phyloP scores from a whole-genome alignment of 176 grass and related monocot species.

The Carex littledalei region DNA sequence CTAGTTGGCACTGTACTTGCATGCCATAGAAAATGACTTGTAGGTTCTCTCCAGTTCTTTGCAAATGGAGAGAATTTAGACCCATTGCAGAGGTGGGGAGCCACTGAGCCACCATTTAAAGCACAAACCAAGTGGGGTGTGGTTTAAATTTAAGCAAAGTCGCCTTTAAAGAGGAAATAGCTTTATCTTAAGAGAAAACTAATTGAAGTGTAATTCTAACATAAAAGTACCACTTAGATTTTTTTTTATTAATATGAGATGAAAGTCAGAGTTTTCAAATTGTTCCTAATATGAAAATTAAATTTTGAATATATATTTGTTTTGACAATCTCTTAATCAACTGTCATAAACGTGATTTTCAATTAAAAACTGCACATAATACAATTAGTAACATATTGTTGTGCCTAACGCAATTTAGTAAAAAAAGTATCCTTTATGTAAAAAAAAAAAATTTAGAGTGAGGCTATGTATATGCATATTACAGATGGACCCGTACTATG shows the following conservation, averaged over 20 bases:
- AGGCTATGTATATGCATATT: too few species aligned
- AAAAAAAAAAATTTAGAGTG: too few species aligned
- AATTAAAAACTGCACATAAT: too few species aligned
- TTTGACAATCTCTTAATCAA: too few species aligned
- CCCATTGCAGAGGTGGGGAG: neutral
- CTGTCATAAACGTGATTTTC: too few species aligned
- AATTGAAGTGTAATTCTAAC: slow-evolving; percentile 1
- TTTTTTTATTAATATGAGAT: neutral
- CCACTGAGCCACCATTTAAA: slow-evolving; percentile 1
- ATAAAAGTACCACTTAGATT: neutral
- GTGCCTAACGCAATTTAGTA: too few species aligned
- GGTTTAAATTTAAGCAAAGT: slow-evolving; percentile 13
- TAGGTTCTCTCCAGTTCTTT: neutral
- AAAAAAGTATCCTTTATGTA: too few species aligned
- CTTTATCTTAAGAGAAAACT: slow-evolving; percentile 2
- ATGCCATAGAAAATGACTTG: neutral
- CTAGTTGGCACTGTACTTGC: too few species aligned
- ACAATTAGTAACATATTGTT: too few species aligned
- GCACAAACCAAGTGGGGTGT: neutral
- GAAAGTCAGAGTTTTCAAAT: neutral
- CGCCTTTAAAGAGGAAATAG: neutral
- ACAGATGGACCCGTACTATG: too few species aligned
- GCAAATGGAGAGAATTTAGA: neutral
- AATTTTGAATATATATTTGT: neutral
- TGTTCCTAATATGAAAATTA: neutral